A percentile compares a stretch with the other conserved stretches of the same genome.
Conservation (phyloP, 768 basidiomycete species). For the Lentinula sp. region DNA sequence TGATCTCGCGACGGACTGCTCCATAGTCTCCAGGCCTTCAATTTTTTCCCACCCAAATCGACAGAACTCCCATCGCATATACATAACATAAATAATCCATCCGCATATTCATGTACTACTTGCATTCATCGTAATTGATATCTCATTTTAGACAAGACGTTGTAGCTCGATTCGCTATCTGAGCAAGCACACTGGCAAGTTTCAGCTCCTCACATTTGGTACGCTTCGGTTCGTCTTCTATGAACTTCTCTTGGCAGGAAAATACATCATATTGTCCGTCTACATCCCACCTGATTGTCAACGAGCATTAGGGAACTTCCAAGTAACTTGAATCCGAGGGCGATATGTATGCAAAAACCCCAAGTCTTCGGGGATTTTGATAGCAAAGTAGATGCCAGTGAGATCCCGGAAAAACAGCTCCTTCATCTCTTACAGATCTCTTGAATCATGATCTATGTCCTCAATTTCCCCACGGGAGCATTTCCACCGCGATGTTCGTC, state of each 20-base stretch:
- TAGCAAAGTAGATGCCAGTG: too few species aligned
- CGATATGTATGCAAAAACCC: not conserved
- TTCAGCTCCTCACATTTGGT: not conserved
- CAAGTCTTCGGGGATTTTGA: not conserved
- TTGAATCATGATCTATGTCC: too few species aligned
- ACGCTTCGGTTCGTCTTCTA: not conserved
- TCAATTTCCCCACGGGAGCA: not conserved
- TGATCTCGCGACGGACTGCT: constrained; percentile 16
- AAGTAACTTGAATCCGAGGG: not conserved
- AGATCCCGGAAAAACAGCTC: too few species aligned
- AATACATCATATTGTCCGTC: not conserved
- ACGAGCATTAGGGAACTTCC: not conserved
- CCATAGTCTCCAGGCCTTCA: not conserved
- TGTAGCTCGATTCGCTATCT: too few species aligned
- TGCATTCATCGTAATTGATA: not conserved
- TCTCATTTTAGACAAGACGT: too few species aligned
- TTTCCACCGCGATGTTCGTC: not conserved
- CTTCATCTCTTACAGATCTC: too few species aligned
- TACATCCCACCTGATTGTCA: not conserved
- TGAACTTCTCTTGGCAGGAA: too few species aligned
- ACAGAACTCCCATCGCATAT: not conserved
- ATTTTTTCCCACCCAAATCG: not conserved
- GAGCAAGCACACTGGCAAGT: too few species aligned
- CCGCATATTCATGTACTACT: not conserved
- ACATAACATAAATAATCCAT: not conserved